Evolutionary conservation across 306 rosid genomes (phyloP), one percentile per base, ranked within the genome.

Genomic region (Pyrus pyrifolia): DNA sequence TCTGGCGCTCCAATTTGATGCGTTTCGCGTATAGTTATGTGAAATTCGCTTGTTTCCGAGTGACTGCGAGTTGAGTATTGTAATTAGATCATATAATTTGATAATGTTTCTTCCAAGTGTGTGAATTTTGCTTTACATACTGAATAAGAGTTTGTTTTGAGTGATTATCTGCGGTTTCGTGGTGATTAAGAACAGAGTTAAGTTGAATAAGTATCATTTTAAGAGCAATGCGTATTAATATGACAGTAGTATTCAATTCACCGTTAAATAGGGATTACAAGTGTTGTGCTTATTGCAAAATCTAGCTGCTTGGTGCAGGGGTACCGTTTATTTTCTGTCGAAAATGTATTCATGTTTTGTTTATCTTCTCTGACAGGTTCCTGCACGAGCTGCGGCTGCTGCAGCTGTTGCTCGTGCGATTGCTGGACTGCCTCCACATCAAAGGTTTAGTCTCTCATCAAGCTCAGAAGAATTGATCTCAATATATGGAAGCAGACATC

Each of bases 331-430:
- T 53, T 70, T 55, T 29, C 40, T n/a, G 33, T 71, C 4, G 0
- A 19, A 6, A 59, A 71, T 4, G 49, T 22, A 11, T 76, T 62
- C 70, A 46, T 69, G 79, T 79, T 76, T 83, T 86, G 78, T 76
- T 44, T 77, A 72, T 78, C 53, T 72, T 67, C 66, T 74, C 69
- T 76, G 82, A 53, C 89, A 96, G 99, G 99, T 96, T 87, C 98
- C 98, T 1, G 90, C 98, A 23, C 92, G 93, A 73, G 99, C 93
- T 69, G 96, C 92, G 23, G 97, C 99, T 27, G 98, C 99, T 9
- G 99, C 98, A 61, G 99, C 91, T 42, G 98, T 93, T 58, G 99
- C 99, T 29, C 98, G 97, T 81, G 99, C 96, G 74, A 91, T 96
- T 72, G 98, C 98, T 8, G 99, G 97, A 76, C 82, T 96, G 79